Percentiles rank a stretch among this genome's conserved stretches.
These are phyloP conservation scores for Leccinellum albellum DNA, from an alignment of 768 basidiomycete genomes.

Conservation along the genomic window DNA sequence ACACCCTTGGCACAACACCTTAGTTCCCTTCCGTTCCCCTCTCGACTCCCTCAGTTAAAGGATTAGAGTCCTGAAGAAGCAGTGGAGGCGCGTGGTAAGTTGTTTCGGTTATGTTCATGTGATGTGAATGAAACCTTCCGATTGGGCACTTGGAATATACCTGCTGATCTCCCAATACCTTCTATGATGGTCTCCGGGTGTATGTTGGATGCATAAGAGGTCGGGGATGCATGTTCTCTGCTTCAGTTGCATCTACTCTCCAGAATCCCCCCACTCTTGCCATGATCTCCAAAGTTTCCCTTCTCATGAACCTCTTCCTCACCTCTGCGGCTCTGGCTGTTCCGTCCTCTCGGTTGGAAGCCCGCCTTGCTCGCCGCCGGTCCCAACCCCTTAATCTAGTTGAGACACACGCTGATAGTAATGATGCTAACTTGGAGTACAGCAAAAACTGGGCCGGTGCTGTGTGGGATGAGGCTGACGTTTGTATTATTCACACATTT, in stretches of 20 bases:
- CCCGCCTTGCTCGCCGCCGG: constrained; percentile 14
- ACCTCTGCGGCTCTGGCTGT: constrained; percentile 12
- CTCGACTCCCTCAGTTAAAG: too few relatives aligned
- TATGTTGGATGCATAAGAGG: constrained; percentile 12
- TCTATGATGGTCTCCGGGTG: background rate
- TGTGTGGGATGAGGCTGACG: constrained; percentile 4
- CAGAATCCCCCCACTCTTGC: background rate
- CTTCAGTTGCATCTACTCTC: background rate
- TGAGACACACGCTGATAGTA: background rate
- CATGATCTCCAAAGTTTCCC: constrained; percentile 18
- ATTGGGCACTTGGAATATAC: too few relatives aligned
- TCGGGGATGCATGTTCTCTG: background rate
- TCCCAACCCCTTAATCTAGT: constrained; percentile 7
- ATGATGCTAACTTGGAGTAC: constrained; percentile 3
- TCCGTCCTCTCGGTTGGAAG: constrained; percentile 12
- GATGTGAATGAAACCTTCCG: too few relatives aligned
- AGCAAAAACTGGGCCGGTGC: constrained; percentile 21
- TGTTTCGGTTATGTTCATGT: too few relatives aligned
- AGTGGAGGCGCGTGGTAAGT: too few relatives aligned
- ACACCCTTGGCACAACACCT: too few relatives aligned
- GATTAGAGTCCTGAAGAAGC: too few relatives aligned
- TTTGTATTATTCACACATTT: constrained; percentile 1
- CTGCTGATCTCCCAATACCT: too few relatives aligned
- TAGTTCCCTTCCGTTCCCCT: too few relatives aligned
- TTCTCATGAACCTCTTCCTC: constrained; percentile 16